Percentiles rank a stretch among this genome's conserved stretches.
phyloP scores from a whole-genome alignment of 495 filamentous ascomycete genomes.

The Chaetomium fimeti region DNA sequence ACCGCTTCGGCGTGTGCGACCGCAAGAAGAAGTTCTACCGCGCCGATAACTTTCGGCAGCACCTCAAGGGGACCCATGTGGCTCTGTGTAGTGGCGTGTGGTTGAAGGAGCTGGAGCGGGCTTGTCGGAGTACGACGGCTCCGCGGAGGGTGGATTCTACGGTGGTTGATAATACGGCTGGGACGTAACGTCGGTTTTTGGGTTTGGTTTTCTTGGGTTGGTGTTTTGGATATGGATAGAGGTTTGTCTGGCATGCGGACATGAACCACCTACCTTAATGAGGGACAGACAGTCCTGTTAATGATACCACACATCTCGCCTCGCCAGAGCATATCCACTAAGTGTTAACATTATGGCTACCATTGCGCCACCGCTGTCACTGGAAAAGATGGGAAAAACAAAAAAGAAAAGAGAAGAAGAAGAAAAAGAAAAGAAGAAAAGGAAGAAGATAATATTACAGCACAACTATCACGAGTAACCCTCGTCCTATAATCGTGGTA shows the following conservation, averaged over 20 bases:
- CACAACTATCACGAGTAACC: too few relatives aligned
- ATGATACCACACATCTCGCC: background rate
- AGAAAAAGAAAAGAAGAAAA: too few relatives aligned
- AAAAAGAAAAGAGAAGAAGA: too few relatives aligned
- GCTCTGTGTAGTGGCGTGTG: slow-evolving; percentile 28
- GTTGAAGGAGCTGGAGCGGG: slow-evolving; percentile 34
- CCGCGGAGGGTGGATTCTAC: background rate
- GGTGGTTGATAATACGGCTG: background rate
- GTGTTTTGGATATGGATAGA: slow-evolving; percentile 10
- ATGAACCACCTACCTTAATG: background rate
- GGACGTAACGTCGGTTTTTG: background rate
- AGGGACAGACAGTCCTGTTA: background rate
- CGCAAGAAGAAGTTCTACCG: slow-evolving; percentile 83
- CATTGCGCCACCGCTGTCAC: too few relatives aligned
- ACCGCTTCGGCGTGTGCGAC: slow-evolving; percentile 85
- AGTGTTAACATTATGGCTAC: too few relatives aligned
- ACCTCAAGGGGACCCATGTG: slow-evolving; percentile 77
- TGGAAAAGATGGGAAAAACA: too few relatives aligned
- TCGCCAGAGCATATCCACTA: too few relatives aligned
- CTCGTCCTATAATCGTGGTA: too few relatives aligned
- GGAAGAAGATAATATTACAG: too few relatives aligned
- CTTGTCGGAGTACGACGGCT: slow-evolving; percentile 20
- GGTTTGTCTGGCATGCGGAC: background rate
- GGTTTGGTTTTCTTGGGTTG: background rate
- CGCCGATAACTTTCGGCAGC: slow-evolving; percentile 87